Percentiles rank a stretch among this genome's conserved stretches.
These are phyloP conservation scores for Pseudogymnoascus sp. DNA, from an alignment of 2,329 filamentous ascomycete species.

Conservation along the genomic window DNA sequence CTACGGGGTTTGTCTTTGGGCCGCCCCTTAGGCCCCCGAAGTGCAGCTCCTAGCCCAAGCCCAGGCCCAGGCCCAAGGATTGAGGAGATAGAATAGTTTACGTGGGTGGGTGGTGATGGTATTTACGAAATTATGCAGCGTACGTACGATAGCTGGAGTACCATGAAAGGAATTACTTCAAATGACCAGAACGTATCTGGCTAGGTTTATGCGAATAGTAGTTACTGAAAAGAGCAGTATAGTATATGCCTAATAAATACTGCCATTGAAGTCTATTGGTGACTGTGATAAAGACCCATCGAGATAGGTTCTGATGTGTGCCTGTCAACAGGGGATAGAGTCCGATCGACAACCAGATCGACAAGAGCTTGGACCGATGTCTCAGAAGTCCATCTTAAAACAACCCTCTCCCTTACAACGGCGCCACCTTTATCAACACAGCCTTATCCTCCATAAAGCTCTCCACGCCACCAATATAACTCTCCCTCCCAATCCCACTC, in stretches of 20 bases:
- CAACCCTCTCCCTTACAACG: background rate
- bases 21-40: constrained; percentile 30
- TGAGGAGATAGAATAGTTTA: constrained; percentile 50
- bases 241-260: background rate
- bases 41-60: constrained; percentile 23
- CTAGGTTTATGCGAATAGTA: background rate
- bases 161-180: background rate
- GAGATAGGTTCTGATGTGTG: background rate
- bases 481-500: constrained; percentile 19
- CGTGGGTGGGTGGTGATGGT: background rate
- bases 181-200: background rate
- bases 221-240: background rate
- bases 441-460: constrained; percentile 23
- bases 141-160: background rate
- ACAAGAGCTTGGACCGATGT: background rate
- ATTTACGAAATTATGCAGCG: background rate
- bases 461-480: constrained; percentile 16
- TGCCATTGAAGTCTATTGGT: background rate
- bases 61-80: constrained; percentile 37
- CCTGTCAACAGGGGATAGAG: background rate
- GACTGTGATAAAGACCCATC: background rate
- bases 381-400: background rate
- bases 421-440: constrained; percentile 19
- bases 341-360: background rate
- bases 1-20: constrained; percentile 38